These are phyloP conservation scores for Houttuynia cordata DNA, from an alignment of 164 flowering plant species.

Conservation along the genomic window DNA sequence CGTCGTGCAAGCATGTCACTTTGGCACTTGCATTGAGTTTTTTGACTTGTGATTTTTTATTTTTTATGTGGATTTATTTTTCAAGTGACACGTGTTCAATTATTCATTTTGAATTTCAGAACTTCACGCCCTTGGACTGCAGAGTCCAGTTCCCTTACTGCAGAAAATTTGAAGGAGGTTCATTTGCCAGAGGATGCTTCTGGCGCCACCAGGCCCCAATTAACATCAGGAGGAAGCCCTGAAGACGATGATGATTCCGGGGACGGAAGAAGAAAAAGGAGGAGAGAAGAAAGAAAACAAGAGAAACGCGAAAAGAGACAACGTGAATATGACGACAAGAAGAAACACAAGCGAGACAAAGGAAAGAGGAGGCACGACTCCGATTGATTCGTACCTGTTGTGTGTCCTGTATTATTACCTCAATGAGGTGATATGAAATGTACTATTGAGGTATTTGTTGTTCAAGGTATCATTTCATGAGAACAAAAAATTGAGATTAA, in stretches of 20 bases:
- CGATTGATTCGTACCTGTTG: slow-evolving; percentile 20
- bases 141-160: slow-evolving; percentile 29
- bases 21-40: no score
- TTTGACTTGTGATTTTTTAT: no score
- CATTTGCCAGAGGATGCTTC: slow-evolving; percentile 14
- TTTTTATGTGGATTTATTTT: no score
- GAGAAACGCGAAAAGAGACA: slow-evolving; percentile 40
- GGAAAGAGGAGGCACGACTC: slow-evolving; percentile 62
- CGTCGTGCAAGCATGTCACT: no score
- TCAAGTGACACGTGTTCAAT: no score
- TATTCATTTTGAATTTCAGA: no score
- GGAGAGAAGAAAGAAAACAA: slow-evolving; percentile 42
- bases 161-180: slow-evolving; percentile 10
- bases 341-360: slow-evolving; percentile 50
- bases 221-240: slow-evolving; percentile 2
- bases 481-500: no score
- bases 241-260: slow-evolving; percentile 27
- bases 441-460: no score
- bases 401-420: no score
- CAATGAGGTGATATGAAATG: no score
- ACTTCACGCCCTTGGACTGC: slow-evolving; percentile 24
- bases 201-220: slow-evolving; percentile 10
- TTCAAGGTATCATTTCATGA: no score
- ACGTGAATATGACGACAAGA: slow-evolving; percentile 58
- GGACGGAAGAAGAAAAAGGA: slow-evolving; percentile 43